Evolutionary conservation across 225 moss, liverwort and hornwort genomes (phyloP).

Genomic region (Pseudoscleropodium purum): DNA sequence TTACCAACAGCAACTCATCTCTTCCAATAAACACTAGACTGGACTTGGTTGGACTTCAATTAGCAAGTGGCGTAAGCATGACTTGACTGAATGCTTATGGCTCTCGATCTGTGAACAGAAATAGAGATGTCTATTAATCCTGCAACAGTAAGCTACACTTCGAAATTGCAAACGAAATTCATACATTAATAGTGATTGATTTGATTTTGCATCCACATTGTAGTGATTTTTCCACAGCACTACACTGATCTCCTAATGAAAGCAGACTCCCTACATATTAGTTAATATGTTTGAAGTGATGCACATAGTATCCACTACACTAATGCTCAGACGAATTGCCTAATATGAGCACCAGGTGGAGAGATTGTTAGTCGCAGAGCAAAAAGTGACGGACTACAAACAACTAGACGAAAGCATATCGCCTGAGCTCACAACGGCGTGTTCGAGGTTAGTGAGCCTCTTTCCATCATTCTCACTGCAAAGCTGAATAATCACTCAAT

Average conservation of each 20-base stretch:
- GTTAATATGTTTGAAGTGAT: background rate
- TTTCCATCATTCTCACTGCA: background rate
- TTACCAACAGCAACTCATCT: background rate
- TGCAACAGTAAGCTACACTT: background rate
- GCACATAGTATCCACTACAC: background rate
- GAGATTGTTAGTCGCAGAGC: constrained; percentile 71
- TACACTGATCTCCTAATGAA: background rate
- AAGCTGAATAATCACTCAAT: background rate
- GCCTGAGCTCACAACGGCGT: constrained; percentile 27
- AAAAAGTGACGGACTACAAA: constrained; percentile 67
- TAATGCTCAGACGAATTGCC: background rate
- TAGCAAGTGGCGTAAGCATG: background rate
- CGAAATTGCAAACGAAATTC: background rate
- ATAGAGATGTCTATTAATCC: background rate
- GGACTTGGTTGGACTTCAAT: background rate
- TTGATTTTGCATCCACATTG: background rate
- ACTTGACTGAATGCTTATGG: background rate
- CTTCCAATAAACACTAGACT: background rate
- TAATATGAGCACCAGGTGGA: constrained; percentile 48
- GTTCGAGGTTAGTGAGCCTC: constrained; percentile 12
- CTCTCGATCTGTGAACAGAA: background rate
- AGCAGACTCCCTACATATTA: background rate
- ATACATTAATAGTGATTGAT: too few relatives aligned
- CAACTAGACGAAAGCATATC: constrained; percentile 45
- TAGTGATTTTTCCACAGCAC: background rate